Conservation (phyloP, 1,139 yeast genomes). For the Taphrina confusa region DNA sequence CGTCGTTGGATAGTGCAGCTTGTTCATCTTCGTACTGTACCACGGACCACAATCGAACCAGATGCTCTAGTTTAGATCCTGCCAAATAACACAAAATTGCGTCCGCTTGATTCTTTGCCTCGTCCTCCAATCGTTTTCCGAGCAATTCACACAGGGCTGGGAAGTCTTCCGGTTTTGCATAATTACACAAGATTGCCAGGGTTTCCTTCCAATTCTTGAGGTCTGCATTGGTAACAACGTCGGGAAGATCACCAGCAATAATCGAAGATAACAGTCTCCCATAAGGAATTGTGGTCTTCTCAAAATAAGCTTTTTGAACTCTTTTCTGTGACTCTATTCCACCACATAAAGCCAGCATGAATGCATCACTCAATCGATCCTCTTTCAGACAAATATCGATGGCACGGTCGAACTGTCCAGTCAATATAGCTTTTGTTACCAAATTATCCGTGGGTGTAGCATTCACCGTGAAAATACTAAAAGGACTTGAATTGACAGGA, state of each 20-base stretch:
- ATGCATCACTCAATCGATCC: conserved; percentile 72
- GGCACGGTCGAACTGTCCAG: conserved; percentile 68
- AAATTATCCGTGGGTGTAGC: conserved; percentile 52
- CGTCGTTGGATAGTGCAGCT: conserved; percentile 44
- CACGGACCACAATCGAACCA: conserved; percentile 77
- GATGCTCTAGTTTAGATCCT: conserved; percentile 77
- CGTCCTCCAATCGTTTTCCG: conserved; percentile 63
- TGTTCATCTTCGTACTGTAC: conserved; percentile 60
- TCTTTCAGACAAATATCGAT: conserved; percentile 65
- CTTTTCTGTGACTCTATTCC: conserved; percentile 59
- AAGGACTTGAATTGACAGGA: conserved; percentile 41
- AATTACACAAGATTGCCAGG: conserved; percentile 68
- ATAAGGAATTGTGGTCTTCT: conserved; percentile 57
- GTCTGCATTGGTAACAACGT: conserved; percentile 75
- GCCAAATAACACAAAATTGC: conserved; percentile 80
- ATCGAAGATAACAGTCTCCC: conserved; percentile 69
- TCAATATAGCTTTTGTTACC: conserved; percentile 60
- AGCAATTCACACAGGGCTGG: conserved; percentile 61
- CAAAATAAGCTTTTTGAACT: conserved; percentile 72
- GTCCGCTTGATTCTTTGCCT: conserved; percentile 49
- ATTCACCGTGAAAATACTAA: conserved; percentile 49
- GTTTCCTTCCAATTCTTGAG: conserved; percentile 80
- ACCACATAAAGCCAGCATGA: conserved; percentile 74
- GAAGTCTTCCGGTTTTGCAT: conserved; percentile 54
- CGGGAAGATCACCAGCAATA: conserved; percentile 62